phyloP scores from a whole-genome alignment of 2,329 filamentous ascomycete species.

The Talaromyces sp. region DNA sequence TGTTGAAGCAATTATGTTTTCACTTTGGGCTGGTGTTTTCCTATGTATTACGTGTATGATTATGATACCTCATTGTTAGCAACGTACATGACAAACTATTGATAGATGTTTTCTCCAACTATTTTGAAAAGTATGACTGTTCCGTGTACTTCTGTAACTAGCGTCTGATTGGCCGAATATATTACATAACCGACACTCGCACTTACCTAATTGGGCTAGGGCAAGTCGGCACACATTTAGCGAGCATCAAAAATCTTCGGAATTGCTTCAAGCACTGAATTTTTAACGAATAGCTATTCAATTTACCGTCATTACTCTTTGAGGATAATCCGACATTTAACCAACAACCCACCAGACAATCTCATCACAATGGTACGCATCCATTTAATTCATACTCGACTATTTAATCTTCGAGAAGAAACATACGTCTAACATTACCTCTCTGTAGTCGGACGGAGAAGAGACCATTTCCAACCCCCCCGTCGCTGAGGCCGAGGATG shows the following conservation, averaged over 20 bases:
- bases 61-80: slow-evolving; percentile 39
- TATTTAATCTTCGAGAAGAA: background rate
- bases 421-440: background rate
- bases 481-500: slow-evolving; percentile 73
- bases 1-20: slow-evolving; percentile 14
- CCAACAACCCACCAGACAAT: slow-evolving; percentile 27
- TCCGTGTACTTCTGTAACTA: too few relatives aligned
- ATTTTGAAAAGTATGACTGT: too few relatives aligned
- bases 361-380: slow-evolving; percentile 45
- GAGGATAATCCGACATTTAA: slow-evolving; percentile 52
- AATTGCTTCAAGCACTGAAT: slow-evolving; percentile 1
- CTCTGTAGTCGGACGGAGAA: slow-evolving; percentile 96
- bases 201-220: slow-evolving; percentile 13
- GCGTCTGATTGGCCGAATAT: background rate
- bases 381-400: too few relatives aligned
- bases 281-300: background rate
- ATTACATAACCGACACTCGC: background rate
- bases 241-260: slow-evolving; percentile 13
- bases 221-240: slow-evolving; percentile 17
- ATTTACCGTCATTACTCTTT: slow-evolving; percentile 41
- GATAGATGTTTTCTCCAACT: background rate
- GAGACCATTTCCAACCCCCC: slow-evolving; percentile 75
- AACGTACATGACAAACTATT: slow-evolving; percentile 10
- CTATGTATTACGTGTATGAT: slow-evolving; percentile 39
- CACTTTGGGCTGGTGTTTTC: slow-evolving; percentile 31